Conservation (phyloP, 495 filamentous ascomycete species). For the Trichoderma gamsii region DNA sequence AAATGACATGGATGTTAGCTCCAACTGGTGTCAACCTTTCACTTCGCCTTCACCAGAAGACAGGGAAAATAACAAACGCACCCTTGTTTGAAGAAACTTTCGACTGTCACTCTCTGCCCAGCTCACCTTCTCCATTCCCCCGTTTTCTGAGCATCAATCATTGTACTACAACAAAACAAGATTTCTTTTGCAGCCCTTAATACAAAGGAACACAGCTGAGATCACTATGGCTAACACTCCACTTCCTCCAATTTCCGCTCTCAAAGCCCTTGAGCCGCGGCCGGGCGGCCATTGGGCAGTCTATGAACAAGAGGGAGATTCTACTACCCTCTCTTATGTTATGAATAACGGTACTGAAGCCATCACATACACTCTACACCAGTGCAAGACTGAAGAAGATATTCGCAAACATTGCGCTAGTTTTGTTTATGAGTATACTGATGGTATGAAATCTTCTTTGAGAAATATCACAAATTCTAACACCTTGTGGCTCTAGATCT, state of each 20-base stretch:
- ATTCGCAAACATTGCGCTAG: not conserved
- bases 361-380: not conserved
- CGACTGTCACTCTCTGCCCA: too few species aligned
- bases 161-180: too few species aligned
- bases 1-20: not conserved
- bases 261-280: not conserved
- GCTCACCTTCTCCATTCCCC: too few species aligned
- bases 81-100: too few species aligned
- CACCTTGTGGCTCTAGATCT: not conserved
- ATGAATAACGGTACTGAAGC: not conserved
- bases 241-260: not conserved
- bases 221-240: not conserved
- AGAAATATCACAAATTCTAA: not conserved
- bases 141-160: too few species aligned
- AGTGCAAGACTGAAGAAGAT: constrained; percentile 1
- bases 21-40: not conserved
- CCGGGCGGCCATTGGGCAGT: not conserved
- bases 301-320: not conserved
- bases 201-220: not conserved
- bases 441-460: not conserved
- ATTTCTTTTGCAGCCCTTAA: not conserved
- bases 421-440: constrained; percentile 5
- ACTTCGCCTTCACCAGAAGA: not conserved
- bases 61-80: too few species aligned
- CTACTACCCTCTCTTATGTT: not conserved